Conservation (phyloP, 1,139 yeast genomes). For the Candida sp. region DNA sequence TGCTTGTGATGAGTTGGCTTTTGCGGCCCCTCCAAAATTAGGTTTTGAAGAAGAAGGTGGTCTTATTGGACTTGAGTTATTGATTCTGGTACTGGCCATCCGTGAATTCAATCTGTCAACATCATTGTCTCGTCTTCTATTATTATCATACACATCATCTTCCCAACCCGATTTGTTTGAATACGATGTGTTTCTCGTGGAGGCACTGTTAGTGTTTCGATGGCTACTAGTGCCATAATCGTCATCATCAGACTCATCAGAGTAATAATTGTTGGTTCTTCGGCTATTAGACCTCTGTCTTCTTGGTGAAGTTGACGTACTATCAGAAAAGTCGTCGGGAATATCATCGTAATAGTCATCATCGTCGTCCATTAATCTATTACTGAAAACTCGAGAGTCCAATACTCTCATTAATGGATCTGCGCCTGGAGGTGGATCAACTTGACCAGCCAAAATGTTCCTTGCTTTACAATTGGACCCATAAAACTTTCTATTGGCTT, state of each 20-base stretch:
- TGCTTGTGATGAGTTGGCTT: conserved; percentile 66
- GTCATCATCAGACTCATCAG: conserved; percentile 17
- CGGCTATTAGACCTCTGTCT: conserved; percentile 25
- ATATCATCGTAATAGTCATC: conserved; percentile 70
- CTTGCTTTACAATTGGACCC: conserved; percentile 87
- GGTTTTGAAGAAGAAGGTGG: conserved; percentile 52
- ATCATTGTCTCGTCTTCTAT: conserved; percentile 26
- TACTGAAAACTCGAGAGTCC: conserved; percentile 80
- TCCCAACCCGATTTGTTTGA: conserved; percentile 51
- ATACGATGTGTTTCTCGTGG: conserved; percentile 15
- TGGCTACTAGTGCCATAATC: conserved; percentile 12
- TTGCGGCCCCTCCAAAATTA: conserved; percentile 39
- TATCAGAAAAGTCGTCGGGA: conserved; percentile 61
- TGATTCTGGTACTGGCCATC: conserved; percentile 21
- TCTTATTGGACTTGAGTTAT: conserved; percentile 28
- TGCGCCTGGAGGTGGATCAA: conserved; percentile 92
- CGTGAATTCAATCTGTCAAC: conserved; percentile 34
- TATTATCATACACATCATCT: conserved; percentile 74
- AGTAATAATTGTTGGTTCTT: conserved; percentile 33
- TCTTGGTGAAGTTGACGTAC: conserved; percentile 31
- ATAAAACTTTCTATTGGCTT: conserved; percentile 92
- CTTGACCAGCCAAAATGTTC: conserved; percentile 76
- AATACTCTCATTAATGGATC: conserved; percentile 85
- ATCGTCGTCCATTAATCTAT: conserved; percentile 51
- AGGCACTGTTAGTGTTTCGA: conserved; percentile 6